phyloP scores from a whole-genome alignment of 768 basidiomycete species.

The Chalciporus piperatus region DNA sequence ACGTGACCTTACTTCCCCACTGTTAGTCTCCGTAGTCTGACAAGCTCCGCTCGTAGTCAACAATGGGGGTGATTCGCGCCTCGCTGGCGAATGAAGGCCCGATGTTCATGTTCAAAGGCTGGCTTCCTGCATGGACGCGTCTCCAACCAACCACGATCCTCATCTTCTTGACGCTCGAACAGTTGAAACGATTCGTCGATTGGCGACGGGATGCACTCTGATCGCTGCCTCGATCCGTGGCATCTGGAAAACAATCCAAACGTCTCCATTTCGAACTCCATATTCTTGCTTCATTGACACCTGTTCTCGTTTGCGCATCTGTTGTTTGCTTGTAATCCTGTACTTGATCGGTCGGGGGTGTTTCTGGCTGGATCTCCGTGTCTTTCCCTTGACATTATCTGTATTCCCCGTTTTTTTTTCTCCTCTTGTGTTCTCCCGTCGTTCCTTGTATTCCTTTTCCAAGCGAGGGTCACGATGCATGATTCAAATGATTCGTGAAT shows the following conservation, averaged over 20 bases:
- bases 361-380: background rate
- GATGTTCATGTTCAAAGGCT: slow-evolving; percentile 93
- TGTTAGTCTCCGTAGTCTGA: no score
- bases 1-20: slow-evolving; percentile 24
- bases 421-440: background rate
- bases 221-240: background rate
- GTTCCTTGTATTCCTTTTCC: no score
- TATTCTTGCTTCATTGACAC: background rate
- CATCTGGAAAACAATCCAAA: background rate
- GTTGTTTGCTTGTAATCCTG: background rate
- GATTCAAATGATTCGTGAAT: no score
- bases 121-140: slow-evolving; percentile 84
- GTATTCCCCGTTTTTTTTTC: background rate
- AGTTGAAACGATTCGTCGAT: slow-evolving; percentile 72
- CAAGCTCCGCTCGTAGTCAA: slow-evolving; percentile 45
- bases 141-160: slow-evolving; percentile 86
- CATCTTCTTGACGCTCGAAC: slow-evolving; percentile 83
- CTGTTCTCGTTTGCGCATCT: background rate
- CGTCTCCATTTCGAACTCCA: no score
- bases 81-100: slow-evolving; percentile 74
- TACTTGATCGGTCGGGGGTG: no score
- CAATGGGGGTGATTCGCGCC: slow-evolving; percentile 62
- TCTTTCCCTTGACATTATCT: background rate
- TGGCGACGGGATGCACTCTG: slow-evolving; percentile 42
- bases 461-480: no score